These are phyloP conservation scores for Suhomyces tanzawaensis DNA, from an alignment of 805 yeast genomes.

Conservation along the genomic window DNA sequence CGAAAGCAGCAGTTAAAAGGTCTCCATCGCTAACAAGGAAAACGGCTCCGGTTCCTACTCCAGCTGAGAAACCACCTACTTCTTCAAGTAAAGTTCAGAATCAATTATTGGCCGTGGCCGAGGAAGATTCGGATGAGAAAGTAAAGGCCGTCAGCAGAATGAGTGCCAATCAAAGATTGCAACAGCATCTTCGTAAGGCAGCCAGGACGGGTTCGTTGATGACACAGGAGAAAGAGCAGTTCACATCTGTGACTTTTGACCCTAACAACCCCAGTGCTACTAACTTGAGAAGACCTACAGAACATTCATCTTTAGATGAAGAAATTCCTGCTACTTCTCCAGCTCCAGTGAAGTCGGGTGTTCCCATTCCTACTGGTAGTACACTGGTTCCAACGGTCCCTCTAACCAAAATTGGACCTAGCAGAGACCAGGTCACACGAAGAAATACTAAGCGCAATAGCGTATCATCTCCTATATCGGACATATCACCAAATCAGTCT, in stretches of 20 bases:
- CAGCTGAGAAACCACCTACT: neutral
- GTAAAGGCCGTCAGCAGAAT: conserved; percentile 13
- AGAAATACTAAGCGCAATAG: conserved; percentile 33
- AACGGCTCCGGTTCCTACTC: neutral
- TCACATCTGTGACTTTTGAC: conserved; percentile 39
- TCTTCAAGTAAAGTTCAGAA: conserved; percentile 15
- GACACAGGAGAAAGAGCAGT: conserved; percentile 35
- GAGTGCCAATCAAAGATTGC: conserved; percentile 40
- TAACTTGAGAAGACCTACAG: conserved; percentile 8
- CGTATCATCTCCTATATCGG: conserved; percentile 12
- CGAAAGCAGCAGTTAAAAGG: conserved; percentile 15
- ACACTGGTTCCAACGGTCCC: neutral
- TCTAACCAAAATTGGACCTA: conserved; percentile 6
- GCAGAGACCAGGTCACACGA: conserved; percentile 26
- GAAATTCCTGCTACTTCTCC: conserved; percentile 2
- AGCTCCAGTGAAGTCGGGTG: conserved; percentile 2
- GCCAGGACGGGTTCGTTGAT: conserved; percentile 36
- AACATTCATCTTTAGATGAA: neutral
- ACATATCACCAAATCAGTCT: neutral
- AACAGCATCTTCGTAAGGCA: conserved; percentile 37
- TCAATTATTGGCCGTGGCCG: conserved; percentile 19
- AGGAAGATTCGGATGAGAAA: conserved; percentile 12
- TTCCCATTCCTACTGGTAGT: neutral
- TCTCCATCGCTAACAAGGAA: conserved; percentile 10
- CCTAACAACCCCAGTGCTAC: conserved; percentile 34